These are phyloP conservation scores for Tetrapyrgos nigripes DNA, from an alignment of 1,284 basidiomycete genomes.

Conservation along the genomic window DNA sequence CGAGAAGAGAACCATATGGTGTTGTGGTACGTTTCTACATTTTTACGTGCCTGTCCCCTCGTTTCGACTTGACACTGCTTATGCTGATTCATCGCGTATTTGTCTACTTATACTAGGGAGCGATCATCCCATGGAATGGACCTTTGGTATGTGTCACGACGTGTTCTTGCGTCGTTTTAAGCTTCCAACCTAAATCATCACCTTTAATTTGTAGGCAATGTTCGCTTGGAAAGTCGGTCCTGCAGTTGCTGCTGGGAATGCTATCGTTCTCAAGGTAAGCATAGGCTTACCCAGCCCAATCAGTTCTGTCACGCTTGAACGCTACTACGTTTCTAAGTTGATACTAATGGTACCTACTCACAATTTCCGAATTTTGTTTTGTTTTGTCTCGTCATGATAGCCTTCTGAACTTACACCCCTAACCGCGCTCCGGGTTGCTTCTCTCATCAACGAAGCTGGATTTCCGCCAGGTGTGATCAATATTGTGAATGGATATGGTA, in stretches of 20 bases:
- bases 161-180: no score
- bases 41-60: no score
- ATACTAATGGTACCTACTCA: no score
- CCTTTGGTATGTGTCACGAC: no score
- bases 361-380: no score
- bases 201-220: slow-evolving; percentile 44
- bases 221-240: slow-evolving; percentile 83
- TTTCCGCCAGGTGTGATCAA: slow-evolving; percentile 73
- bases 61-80: no score
- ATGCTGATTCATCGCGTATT: no score
- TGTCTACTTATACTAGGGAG: slow-evolving; percentile 28
- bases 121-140: no score
- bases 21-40: slow-evolving; percentile 23
- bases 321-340: no score
- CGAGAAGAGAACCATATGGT: slow-evolving; percentile 27
- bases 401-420: slow-evolving; percentile 67
- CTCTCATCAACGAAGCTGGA: slow-evolving; percentile 58
- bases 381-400: no score
- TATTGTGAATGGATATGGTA: slow-evolving; percentile 66
- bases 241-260: slow-evolving; percentile 75
- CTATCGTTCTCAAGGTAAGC: slow-evolving; percentile 77
- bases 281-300: no score
- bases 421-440: slow-evolving; percentile 64
- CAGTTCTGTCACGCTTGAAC: no score
- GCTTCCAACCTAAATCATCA: not conserved